A percentile compares a stretch with the other conserved stretches of the same genome.
These are phyloP conservation scores for Diaporthe destruens DNA, from an alignment of 2,329 filamentous ascomycete genomes.

Conservation along the genomic window DNA sequence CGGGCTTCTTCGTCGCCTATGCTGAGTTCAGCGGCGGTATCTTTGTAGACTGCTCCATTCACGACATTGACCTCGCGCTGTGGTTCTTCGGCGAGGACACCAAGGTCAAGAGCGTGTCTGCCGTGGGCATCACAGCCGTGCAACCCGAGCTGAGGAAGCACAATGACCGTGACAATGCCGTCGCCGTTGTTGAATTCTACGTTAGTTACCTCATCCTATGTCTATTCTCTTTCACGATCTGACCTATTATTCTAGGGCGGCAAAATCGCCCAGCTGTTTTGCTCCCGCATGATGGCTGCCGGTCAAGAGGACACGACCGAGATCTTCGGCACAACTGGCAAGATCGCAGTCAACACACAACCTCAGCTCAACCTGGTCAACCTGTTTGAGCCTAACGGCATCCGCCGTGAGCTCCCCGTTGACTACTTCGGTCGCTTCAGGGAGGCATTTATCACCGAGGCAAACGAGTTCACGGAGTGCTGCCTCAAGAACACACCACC, in stretches of 20 bases:
- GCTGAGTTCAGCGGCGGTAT: conserved; percentile 75
- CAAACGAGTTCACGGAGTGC: conserved; percentile 40
- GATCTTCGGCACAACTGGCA: conserved; percentile 75
- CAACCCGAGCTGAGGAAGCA: conserved; percentile 68
- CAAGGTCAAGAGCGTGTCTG: conserved; percentile 67
- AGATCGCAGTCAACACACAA: conserved; percentile 71
- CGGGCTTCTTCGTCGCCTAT: conserved; percentile 77
- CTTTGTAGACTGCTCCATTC: conserved; percentile 78
- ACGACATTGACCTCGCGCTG: conserved; percentile 75
- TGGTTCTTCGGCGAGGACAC: conserved; percentile 70
- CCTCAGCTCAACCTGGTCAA: conserved; percentile 51
- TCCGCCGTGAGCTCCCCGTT: conserved; percentile 27
- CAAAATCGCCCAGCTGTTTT: conserved; percentile 74
- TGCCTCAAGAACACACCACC: conserved; percentile 35
- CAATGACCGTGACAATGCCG: conserved; percentile 72
- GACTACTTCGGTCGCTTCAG: conserved; percentile 37
- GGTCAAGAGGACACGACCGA: conserved; percentile 77
- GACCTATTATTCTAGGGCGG: conserved; percentile 55
- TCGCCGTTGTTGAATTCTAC: conserved; percentile 74
- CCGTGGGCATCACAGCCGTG: conserved; percentile 70
- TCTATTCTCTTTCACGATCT: not conserved
- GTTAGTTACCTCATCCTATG: not conserved
- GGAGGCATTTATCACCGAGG: conserved; percentile 38
- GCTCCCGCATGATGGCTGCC: conserved; percentile 74
- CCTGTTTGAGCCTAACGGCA: conserved; percentile 6